phyloP scores from a whole-genome alignment of 306 rosid genomes.

The Lotus japonicus region DNA sequence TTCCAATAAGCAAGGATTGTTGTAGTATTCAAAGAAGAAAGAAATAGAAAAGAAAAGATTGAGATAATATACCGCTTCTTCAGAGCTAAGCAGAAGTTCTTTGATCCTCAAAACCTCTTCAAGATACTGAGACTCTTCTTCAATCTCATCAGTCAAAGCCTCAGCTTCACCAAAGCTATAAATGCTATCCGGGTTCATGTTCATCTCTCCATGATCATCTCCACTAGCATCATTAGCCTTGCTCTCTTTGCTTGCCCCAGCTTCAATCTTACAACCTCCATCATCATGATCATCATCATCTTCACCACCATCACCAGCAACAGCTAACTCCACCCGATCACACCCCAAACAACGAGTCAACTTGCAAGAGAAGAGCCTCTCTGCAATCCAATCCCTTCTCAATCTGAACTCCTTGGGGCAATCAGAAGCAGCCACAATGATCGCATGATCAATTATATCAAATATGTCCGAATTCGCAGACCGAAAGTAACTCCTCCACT shows the following conservation, averaged over 20 bases:
- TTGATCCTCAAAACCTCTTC: constrained; percentile 78
- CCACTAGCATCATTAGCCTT: constrained; percentile 48
- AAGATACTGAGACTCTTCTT: constrained; percentile 50
- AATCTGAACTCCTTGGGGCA: constrained; percentile 68
- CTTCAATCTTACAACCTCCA: constrained; percentile 40
- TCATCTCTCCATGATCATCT: constrained; percentile 34
- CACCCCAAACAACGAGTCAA: constrained; percentile 64
- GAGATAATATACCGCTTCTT: constrained; percentile 39
- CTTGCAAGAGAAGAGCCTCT: constrained; percentile 50
- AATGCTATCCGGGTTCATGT: constrained; percentile 43
- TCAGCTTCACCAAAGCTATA: constrained; percentile 75
- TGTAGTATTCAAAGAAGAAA: background rate
- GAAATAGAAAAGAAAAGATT: background rate
- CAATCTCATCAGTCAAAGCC: constrained; percentile 90
- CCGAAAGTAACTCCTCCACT: constrained; percentile 81
- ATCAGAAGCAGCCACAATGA: constrained; percentile 83
- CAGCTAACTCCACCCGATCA: constrained; percentile 48
- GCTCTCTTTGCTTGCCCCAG: constrained; percentile 84
- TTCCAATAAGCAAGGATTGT: background rate
- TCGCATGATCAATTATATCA: constrained; percentile 74
- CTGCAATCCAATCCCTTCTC: constrained; percentile 77
- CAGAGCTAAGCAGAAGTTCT: constrained; percentile 34
- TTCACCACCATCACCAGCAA: constrained; percentile 23
- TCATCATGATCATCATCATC: constrained; percentile 20
- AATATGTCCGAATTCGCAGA: constrained; percentile 65